phyloP scores from a whole-genome alignment of 306 rosid species.

The Vachellia collinsii region DNA sequence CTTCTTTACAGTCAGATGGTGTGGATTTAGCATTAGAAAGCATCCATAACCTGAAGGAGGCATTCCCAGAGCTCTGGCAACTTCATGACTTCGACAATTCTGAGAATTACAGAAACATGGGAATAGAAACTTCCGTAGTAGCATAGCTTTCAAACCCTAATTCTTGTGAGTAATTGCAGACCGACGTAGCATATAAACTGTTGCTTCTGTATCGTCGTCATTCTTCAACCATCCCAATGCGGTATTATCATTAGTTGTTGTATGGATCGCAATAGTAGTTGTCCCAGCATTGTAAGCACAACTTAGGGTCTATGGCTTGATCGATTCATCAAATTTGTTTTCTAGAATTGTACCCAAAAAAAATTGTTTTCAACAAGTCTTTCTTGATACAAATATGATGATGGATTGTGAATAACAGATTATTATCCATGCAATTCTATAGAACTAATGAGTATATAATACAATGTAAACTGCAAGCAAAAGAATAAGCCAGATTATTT shows the following conservation, averaged over 20 bases:
- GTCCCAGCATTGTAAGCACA: background rate
- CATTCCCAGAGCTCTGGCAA: background rate
- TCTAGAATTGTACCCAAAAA: too few relatives aligned
- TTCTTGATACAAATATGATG: background rate
- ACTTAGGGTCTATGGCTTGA: too few relatives aligned
- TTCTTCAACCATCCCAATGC: background rate
- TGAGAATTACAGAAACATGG: background rate
- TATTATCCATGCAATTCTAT: background rate
- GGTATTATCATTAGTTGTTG: too few relatives aligned
- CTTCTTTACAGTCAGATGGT: background rate
- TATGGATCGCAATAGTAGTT: background rate
- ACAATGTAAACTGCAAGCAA: background rate
- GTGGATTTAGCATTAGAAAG: background rate
- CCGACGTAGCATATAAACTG: background rate
- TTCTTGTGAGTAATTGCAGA: background rate
- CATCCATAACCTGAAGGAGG: constrained; percentile 8
- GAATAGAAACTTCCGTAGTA: background rate
- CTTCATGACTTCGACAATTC: background rate
- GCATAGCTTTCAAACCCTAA: background rate
- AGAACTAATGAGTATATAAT: background rate
- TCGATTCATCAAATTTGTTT: background rate
- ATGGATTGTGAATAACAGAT: background rate
- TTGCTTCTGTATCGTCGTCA: background rate
- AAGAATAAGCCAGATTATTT: background rate
- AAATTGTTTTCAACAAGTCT: background rate